Conservation (phyloP, 1,284 basidiomycete genomes). For the Phaffia rhodozyma region DNA sequence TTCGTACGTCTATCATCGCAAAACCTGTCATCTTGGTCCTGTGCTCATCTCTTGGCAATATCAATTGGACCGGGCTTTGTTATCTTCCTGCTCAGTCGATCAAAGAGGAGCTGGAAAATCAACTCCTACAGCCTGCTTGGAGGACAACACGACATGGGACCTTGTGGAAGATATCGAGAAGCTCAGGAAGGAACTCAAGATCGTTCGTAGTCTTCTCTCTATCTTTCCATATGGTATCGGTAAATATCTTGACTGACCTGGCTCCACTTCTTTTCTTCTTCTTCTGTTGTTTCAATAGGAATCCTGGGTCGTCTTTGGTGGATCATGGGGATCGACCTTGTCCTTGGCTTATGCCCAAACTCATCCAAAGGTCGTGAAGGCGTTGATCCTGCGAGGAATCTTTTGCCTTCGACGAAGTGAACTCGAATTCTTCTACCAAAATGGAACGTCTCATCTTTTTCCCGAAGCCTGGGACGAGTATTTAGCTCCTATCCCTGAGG, state of each 20-base stretch:
- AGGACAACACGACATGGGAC: constrained; percentile 91
- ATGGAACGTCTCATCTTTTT: constrained; percentile 24
- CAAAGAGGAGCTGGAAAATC: constrained; percentile 80
- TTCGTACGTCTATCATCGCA: constrained; percentile 15
- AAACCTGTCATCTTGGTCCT: constrained; percentile 2
- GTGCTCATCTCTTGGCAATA: constrained; percentile 1
- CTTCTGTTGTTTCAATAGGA: background rate
- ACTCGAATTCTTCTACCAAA: constrained; percentile 81
- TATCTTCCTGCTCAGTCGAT: constrained; percentile 41
- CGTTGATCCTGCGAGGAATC: constrained; percentile 77
- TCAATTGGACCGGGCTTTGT: no score
- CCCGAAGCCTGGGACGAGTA: constrained; percentile 52
- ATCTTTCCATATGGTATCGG: background rate
- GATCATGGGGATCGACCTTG: constrained; percentile 69
- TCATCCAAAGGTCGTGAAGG: constrained; percentile 68
- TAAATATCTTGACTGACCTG: background rate
- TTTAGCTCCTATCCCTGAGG: constrained; percentile 63
- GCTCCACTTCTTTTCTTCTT: background rate
- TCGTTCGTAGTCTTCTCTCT: constrained; percentile 33
- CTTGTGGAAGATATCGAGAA: constrained; percentile 81
- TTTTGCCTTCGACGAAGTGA: constrained; percentile 78
- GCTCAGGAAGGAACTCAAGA: constrained; percentile 55
- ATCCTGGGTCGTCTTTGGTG: background rate
- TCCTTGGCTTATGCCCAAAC: constrained; percentile 47
- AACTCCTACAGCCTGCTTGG: constrained; percentile 61